Evolutionary conservation across 768 basidiomycete genomes (phyloP).

Genomic region (Tricholoma hemisulphureum): DNA sequence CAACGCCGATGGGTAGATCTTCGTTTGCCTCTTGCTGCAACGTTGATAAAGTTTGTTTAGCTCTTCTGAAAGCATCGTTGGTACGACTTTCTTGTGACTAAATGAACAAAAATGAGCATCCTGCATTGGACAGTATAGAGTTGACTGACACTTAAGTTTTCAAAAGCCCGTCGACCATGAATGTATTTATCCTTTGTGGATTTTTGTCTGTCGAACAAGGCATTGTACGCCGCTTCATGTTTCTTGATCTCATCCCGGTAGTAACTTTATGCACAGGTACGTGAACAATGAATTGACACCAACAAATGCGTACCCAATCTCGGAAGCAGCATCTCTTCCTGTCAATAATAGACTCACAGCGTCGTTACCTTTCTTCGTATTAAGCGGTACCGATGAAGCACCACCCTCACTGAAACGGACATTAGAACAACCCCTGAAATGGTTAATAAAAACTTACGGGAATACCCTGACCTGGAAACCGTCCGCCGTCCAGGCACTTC

Average conservation of each 20-base stretch:
- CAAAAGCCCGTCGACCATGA: constrained; percentile 26
- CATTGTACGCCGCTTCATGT: constrained; percentile 38
- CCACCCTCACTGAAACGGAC: constrained; percentile 60
- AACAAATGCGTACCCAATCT: constrained; percentile 40
- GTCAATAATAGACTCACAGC: constrained; percentile 52
- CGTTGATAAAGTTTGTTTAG: constrained; percentile 29
- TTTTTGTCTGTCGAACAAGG: constrained; percentile 24
- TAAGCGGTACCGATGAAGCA: constrained; percentile 46
- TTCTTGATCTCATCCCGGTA: constrained; percentile 39
- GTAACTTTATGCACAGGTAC: constrained; percentile 34
- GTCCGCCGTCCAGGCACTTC: constrained; percentile 63
- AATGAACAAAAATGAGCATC: not conserved
- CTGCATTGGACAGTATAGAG: not conserved
- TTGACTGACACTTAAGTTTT: constrained; percentile 33
- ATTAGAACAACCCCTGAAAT: not conserved
- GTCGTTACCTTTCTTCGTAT: constrained; percentile 25
- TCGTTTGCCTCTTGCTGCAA: constrained; percentile 65
- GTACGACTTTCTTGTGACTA: constrained; percentile 28
- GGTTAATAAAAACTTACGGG: constrained; percentile 42
- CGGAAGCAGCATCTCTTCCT: constrained; percentile 45
- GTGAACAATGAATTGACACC: not conserved
- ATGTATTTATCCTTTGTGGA: constrained; percentile 30
- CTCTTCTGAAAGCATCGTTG: constrained; percentile 13
- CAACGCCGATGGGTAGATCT: constrained; percentile 64
- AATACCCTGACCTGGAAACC: constrained; percentile 62